Percentiles rank a stretch among this genome's conserved stretches.
Evolutionary conservation across 2,329 filamentous ascomycete genomes (phyloP).

Genomic region (Madurella fahalii): DNA sequence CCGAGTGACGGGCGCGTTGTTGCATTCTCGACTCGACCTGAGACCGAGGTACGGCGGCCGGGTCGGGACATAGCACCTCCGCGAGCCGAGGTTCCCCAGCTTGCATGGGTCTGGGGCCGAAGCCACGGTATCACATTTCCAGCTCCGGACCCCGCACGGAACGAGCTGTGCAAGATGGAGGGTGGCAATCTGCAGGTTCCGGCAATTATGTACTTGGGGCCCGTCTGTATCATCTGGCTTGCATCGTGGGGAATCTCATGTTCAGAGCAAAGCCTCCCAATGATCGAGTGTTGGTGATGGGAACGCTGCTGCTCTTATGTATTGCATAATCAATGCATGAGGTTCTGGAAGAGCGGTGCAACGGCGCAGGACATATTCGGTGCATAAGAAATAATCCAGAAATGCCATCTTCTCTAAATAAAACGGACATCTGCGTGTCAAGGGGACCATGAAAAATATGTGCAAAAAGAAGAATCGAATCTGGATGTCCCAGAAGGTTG

Average conservation of each 20-base stretch:
- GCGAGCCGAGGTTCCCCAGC: conserved; percentile 24
- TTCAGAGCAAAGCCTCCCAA: no score
- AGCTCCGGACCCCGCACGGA: conserved; percentile 14
- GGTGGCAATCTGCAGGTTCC: not conserved
- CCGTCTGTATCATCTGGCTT: not conserved
- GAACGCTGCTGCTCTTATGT: no score
- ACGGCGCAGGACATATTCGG: no score
- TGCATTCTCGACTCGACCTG: not conserved
- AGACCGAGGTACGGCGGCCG: conserved; percentile 16
- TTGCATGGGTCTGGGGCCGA: conserved; percentile 18
- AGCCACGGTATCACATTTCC: not conserved
- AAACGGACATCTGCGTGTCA: not conserved
- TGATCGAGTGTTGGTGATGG: no score
- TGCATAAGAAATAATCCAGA: no score
- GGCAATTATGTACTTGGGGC: not conserved
- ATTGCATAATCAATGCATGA: no score
- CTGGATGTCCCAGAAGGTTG: conserved; percentile 24
- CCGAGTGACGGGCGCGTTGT: not conserved
- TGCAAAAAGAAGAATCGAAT: conserved; percentile 27
- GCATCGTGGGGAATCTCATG: not conserved
- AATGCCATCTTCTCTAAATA: no score
- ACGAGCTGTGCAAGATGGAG: not conserved
- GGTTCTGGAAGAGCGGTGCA: no score
- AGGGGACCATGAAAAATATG: conserved; percentile 3
- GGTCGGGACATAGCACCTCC: not conserved